A percentile compares a stretch with the other conserved stretches of the same genome.
Conservation (phyloP, 495 filamentous ascomycete genomes). For the Chaetomidium leptoderma region DNA sequence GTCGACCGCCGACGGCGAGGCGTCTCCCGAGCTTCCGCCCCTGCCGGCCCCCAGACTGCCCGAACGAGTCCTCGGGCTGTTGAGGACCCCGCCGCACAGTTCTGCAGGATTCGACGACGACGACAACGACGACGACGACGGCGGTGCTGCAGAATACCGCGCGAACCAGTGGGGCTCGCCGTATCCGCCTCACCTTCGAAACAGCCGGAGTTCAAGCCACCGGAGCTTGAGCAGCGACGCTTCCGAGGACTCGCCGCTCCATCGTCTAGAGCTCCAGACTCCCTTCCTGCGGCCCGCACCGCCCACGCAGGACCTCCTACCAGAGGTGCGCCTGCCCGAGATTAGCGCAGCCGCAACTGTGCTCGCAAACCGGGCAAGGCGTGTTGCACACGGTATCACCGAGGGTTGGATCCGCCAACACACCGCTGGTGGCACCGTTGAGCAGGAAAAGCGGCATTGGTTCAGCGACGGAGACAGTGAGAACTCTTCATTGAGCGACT, state of each 20-base stretch:
- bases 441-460: constrained; percentile 65
- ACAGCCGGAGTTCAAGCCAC: constrained; percentile 48
- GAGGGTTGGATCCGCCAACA: constrained; percentile 77
- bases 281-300: constrained; percentile 51
- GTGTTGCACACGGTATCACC: constrained; percentile 58
- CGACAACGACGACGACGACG: no score
- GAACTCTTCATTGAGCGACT: constrained; percentile 60
- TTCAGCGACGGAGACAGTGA: constrained; percentile 67
- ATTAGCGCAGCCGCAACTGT: constrained; percentile 50
- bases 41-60: constrained; percentile 47
- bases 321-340: constrained; percentile 38
- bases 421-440: constrained; percentile 52
- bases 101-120: constrained; percentile 22
- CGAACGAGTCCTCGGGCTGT: constrained; percentile 43
- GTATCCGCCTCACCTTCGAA: constrained; percentile 55
- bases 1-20: constrained; percentile 51
- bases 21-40: constrained; percentile 51
- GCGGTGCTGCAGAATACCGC: constrained; percentile 45
- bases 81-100: constrained; percentile 47
- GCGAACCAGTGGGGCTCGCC: constrained; percentile 72
- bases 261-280: constrained; percentile 49
- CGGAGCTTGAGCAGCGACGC: constrained; percentile 49
- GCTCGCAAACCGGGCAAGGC: constrained; percentile 52
- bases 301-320: constrained; percentile 31
- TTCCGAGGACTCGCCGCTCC: constrained; percentile 51